Conservation (phyloP, 106 monocot genomes). For the Phalaenopsis equestris region DNA sequence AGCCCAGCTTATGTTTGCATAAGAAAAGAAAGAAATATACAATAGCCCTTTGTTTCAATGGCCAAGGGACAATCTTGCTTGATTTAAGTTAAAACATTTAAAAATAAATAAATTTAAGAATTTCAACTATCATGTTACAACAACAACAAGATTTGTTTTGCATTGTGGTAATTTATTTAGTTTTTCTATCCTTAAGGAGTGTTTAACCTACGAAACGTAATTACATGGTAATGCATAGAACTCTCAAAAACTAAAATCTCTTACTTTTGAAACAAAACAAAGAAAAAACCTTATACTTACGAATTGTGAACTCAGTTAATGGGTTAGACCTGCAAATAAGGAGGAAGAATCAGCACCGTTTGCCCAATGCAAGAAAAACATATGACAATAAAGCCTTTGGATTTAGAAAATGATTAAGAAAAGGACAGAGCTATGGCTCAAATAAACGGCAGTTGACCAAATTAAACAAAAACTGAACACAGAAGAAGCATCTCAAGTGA, state of each 20-base stretch:
- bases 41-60: background rate
- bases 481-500: background rate
- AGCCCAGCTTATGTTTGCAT: background rate
- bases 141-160: background rate
- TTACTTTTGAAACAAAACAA: background rate
- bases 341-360: background rate
- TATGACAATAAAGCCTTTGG: background rate
- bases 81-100: background rate
- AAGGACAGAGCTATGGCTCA: background rate
- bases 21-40: background rate
- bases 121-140: background rate
- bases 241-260: background rate
- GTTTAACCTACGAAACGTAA: background rate
- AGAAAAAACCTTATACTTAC: background rate
- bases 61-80: background rate
- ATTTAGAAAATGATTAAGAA: background rate
- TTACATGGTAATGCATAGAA: background rate
- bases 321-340: conserved; percentile 2
- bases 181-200: background rate
- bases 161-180: background rate
- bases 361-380: background rate
- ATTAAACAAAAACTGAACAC: background rate
- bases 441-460: background rate
- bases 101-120: background rate
- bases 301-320: conserved; percentile 5